Conservation (phyloP, 1,284 basidiomycete species). For the Coniophora puteana region DNA sequence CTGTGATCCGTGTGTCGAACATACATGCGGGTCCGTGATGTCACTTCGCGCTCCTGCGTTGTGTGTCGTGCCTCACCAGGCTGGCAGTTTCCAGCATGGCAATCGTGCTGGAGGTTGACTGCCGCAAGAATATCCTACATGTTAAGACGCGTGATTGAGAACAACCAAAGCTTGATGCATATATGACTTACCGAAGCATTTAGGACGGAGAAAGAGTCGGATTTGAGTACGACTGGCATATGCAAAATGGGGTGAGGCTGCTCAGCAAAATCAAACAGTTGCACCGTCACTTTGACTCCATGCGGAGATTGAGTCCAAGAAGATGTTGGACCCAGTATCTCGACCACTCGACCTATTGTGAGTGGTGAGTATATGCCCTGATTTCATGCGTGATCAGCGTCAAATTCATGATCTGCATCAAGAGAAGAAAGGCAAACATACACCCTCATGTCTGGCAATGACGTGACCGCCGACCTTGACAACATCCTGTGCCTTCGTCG, state of each 20-base stretch:
- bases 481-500: too few species aligned
- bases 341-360: not conserved
- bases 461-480: not conserved
- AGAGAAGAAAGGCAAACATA: not conserved
- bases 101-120: slow-evolving; percentile 4
- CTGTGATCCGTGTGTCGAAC: not conserved
- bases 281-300: slow-evolving; percentile 2
- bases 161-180: not conserved
- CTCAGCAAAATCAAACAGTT: not conserved
- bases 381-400: not conserved
- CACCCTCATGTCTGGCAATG: not conserved
- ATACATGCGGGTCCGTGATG: not conserved
- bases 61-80: not conserved
- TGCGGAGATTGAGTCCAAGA: not conserved
- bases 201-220: not conserved
- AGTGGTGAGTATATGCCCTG: not conserved
- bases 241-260: not conserved
- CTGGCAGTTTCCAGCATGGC: not conserved
- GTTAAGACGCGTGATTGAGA: not conserved
- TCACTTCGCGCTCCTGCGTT: not conserved
- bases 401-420: too few species aligned
- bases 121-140: slow-evolving; percentile 1
- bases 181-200: not conserved
- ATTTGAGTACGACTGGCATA: not conserved
- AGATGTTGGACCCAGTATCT: not conserved